Conservation (phyloP, 306 rosid genomes). For the Malus asiatica region DNA sequence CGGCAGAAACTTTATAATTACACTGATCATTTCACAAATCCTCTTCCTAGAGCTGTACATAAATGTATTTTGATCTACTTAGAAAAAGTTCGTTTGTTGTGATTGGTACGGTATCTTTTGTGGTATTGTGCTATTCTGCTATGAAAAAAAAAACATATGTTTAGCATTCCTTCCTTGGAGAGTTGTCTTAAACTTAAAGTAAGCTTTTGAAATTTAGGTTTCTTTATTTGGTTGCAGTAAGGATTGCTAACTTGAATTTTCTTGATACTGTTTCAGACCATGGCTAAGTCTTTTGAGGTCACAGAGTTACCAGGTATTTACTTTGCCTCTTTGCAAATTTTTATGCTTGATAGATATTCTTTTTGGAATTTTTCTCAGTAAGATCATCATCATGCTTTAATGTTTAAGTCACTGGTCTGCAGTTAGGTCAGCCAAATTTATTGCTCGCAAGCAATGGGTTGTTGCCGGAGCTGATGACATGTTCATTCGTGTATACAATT, state of each 20-base stretch:
- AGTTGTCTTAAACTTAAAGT: background rate
- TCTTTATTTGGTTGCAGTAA: constrained; percentile 10
- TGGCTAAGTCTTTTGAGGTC: constrained; percentile 97
- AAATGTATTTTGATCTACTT: too few relatives aligned
- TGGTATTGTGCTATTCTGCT: background rate
- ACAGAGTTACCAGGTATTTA: constrained; percentile 88
- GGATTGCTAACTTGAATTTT: constrained; percentile 25
- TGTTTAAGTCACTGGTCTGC: constrained; percentile 27
- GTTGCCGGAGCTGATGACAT: constrained; percentile 99
- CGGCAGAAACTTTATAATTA: background rate
- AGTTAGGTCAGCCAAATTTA: constrained; percentile 99
- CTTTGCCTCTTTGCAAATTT: constrained; percentile 16
- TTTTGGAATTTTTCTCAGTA: constrained; percentile 6
- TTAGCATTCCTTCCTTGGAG: background rate
- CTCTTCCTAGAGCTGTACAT: background rate
- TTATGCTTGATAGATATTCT: constrained; percentile 12
- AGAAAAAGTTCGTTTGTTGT: background rate
- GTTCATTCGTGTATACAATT: constrained; percentile 93
- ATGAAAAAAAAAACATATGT: background rate
- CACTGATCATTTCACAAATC: background rate
- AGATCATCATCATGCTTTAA: background rate
- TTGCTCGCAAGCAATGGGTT: constrained; percentile 96
- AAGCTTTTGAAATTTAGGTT: constrained; percentile 10
- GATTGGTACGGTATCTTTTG: background rate
- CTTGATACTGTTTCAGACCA: constrained; percentile 53